Percentiles rank a stretch among this genome's conserved stretches.
Evolutionary conservation across 2,329 filamentous ascomycete genomes (phyloP).

Genomic region (Diaporthe citriasiana): DNA sequence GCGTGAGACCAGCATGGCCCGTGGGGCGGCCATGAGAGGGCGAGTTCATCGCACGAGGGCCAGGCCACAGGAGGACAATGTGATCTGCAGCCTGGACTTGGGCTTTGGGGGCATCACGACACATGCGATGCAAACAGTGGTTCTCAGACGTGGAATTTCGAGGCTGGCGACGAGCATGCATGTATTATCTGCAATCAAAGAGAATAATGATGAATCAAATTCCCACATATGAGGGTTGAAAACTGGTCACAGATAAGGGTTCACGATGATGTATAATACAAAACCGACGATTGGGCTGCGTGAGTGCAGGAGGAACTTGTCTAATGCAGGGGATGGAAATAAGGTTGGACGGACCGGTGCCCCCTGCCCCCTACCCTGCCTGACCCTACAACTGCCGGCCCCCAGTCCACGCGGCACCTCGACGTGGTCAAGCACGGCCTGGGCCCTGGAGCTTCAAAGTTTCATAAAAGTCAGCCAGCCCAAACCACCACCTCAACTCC

Average conservation of each 20-base stretch:
- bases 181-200: too few relatives aligned
- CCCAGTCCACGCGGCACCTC: not conserved
- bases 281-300: not conserved
- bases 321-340: not conserved
- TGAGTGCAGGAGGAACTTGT: not conserved
- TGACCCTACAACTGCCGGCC: not conserved
- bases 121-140: too few relatives aligned
- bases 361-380: not conserved
- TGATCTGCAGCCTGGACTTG: not conserved
- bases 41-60: not conserved
- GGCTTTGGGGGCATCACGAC: not conserved
- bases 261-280: not conserved
- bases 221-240: too few relatives aligned
- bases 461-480: slow-evolving; percentile 10
- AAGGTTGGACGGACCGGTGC: not conserved
- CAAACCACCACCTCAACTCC: not conserved
- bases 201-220: too few relatives aligned
- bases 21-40: not conserved
- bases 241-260: too few relatives aligned
- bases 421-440: not conserved
- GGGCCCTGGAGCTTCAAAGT: not conserved
- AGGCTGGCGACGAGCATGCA: fast-evolving
- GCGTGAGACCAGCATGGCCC: not conserved
- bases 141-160: not conserved
- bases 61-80: not conserved